Evolutionary conservation across 2,329 filamentous ascomycete species (phyloP).

Genomic region (Bipolaris bicolor): DNA sequence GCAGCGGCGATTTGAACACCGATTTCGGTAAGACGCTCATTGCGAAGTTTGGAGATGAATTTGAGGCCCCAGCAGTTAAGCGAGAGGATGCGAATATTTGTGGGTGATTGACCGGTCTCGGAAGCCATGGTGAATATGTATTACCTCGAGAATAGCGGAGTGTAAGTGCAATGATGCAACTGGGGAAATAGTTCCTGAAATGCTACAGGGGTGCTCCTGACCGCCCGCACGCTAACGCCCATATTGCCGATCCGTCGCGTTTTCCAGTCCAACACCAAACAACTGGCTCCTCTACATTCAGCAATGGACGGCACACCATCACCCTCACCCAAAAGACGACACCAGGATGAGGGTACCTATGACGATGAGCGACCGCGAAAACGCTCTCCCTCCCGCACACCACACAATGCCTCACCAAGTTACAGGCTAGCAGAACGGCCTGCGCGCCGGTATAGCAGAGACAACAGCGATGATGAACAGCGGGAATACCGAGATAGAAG

Average conservation of each 20-base stretch:
- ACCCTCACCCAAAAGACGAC: constrained; percentile 38
- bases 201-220: constrained; percentile 19
- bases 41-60: constrained; percentile 78
- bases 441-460: constrained; percentile 42
- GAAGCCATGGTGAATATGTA: constrained; percentile 28
- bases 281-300: constrained; percentile 1
- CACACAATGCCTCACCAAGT: constrained; percentile 32
- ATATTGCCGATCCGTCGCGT: constrained; percentile 19
- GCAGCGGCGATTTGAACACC: constrained; percentile 75
- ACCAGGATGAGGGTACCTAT: constrained; percentile 37
- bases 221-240: constrained; percentile 14
- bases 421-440: constrained; percentile 45
- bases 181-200: constrained; percentile 17
- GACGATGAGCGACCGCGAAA: constrained; percentile 39
- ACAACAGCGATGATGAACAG: constrained; percentile 41
- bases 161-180: constrained; percentile 22
- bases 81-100: constrained; percentile 76
- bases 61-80: constrained; percentile 98
- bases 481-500: constrained; percentile 35
- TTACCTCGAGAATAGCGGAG: background rate
- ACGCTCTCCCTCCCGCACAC: constrained; percentile 43
- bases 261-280: constrained; percentile 13
- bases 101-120: constrained; percentile 40
- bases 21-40: constrained; percentile 81
- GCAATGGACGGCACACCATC: constrained; percentile 28